Conservation (phyloP, 2,329 filamentous ascomycete species). For the Sarocladium strictum region DNA sequence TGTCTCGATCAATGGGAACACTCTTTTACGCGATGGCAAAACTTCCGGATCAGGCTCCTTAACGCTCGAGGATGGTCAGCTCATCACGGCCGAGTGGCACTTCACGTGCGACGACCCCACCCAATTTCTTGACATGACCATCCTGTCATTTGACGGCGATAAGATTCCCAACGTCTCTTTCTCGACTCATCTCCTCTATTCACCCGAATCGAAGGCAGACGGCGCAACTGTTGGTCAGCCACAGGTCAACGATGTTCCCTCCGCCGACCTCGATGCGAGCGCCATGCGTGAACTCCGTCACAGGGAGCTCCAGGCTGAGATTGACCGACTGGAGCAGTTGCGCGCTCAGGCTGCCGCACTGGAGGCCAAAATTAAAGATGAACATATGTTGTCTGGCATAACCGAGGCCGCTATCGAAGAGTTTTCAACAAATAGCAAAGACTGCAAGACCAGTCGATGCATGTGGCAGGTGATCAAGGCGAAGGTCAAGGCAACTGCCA, state of each 20-base stretch:
- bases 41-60: conserved; percentile 23
- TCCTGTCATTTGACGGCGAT: conserved; percentile 36
- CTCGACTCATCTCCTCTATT: conserved; percentile 43
- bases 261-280: not conserved
- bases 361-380: not conserved
- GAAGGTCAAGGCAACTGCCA: not conserved
- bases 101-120: conserved; percentile 38
- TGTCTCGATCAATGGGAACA: not conserved
- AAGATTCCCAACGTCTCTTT: conserved; percentile 33
- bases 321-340: not conserved
- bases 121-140: conserved; percentile 26
- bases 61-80: conserved; percentile 28
- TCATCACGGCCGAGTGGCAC: conserved; percentile 39
- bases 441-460: not conserved
- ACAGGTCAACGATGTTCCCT: not conserved
- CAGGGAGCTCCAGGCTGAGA: not conserved
- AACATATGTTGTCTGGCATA: not conserved
- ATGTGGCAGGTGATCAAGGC: not conserved
- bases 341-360: not conserved
- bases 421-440: not conserved
- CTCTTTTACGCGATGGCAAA: conserved; percentile 8
- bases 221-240: not conserved
- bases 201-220: conserved; percentile 12
- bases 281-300: not conserved
- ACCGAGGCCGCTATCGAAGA: not conserved